Evolutionary conservation across 768 basidiomycete genomes (phyloP).

Genomic region (Mrakia frigida): DNA sequence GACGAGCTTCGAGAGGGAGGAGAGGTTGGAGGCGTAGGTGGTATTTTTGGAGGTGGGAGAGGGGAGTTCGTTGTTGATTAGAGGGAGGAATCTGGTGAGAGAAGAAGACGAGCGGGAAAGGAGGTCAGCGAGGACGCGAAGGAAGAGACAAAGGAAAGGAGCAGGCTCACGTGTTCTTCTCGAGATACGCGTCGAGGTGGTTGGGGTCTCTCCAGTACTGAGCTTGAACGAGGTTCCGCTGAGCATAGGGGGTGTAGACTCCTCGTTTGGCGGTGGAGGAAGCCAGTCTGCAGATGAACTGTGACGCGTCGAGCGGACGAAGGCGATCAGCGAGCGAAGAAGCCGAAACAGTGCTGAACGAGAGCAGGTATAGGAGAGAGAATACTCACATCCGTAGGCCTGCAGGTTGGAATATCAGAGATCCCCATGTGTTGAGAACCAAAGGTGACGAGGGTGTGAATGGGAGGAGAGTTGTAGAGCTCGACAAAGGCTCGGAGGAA

Average conservation of each 20-base stretch:
- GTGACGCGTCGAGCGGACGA: background rate
- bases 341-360: background rate
- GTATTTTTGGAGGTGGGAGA: constrained; percentile 50
- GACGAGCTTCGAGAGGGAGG: constrained; percentile 60
- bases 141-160: background rate
- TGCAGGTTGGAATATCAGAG: constrained; percentile 61
- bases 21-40: constrained; percentile 59
- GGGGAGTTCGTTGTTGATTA: constrained; percentile 72
- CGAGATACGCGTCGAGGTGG: constrained; percentile 57
- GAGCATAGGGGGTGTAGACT: constrained; percentile 71
- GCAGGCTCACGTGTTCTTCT: constrained; percentile 43
- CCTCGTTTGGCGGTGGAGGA: constrained; percentile 58
- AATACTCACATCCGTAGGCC: constrained; percentile 51
- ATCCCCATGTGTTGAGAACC: constrained; percentile 41
- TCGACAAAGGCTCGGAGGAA: constrained; percentile 82
- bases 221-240: constrained; percentile 71
- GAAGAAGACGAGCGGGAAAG: background rate
- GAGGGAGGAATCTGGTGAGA: constrained; percentile 56
- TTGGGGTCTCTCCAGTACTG: constrained; percentile 78
- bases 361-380: background rate
- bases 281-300: constrained; percentile 61
- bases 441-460: constrained; percentile 71
- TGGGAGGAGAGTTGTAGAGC: constrained; percentile 63
- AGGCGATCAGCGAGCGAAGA: background rate
- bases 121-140: background rate